These are phyloP conservation scores for Trichophyton benhamiae DNA, from an alignment of 2,329 filamentous ascomycete species.

Conservation along the genomic window DNA sequence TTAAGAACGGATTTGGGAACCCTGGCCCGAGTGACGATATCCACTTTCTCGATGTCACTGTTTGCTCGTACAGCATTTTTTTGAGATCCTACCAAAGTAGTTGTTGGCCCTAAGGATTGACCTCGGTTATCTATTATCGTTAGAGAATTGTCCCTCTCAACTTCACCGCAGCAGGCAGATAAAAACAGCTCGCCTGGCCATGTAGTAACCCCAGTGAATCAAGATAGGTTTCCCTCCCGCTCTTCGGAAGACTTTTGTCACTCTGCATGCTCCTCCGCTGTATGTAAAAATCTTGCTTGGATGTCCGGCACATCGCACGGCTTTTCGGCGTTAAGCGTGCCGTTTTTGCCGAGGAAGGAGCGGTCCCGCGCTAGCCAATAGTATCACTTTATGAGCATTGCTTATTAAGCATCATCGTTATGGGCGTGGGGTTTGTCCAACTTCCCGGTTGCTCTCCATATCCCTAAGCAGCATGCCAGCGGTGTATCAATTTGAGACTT, in stretches of 20 bases:
- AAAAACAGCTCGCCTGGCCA: not conserved
- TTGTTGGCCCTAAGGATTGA: not conserved
- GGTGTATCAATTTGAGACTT: not conserved
- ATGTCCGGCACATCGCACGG: not conserved
- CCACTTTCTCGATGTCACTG: not conserved
- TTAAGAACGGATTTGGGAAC: not conserved
- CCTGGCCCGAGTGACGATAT: not conserved
- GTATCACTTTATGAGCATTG: not conserved
- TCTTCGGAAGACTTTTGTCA: not conserved
- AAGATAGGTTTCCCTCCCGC: not conserved
- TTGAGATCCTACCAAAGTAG: not conserved
- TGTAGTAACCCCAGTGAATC: not conserved
- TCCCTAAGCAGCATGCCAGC: not conserved
- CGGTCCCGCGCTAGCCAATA: not conserved
- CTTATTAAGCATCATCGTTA: not conserved
- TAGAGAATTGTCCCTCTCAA: not conserved
- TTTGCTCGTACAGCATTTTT: not conserved
- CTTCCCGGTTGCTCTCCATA: not conserved
- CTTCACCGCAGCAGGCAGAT: not conserved
- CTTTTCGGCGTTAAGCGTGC: not conserved
- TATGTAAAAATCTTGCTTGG: not conserved
- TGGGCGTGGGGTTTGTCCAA: not conserved
- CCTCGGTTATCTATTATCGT: not conserved
- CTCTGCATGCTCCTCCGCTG: not conserved
- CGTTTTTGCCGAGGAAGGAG: not conserved